These are phyloP conservation scores for Penicillium hesseltinei DNA, from an alignment of 2,329 filamentous ascomycete species.

Conservation along the genomic window DNA sequence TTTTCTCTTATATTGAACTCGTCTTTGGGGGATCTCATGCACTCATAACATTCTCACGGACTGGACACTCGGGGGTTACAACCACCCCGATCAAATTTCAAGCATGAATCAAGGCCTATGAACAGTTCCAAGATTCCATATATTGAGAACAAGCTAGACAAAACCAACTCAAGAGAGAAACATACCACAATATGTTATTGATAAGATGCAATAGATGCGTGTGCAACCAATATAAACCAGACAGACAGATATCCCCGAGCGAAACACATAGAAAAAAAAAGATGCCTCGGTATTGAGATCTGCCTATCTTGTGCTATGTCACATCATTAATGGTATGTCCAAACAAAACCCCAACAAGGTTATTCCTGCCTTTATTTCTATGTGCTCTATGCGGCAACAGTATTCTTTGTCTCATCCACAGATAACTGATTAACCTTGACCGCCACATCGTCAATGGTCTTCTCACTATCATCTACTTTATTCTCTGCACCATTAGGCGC, in stretches of 20 bases:
- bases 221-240: background rate
- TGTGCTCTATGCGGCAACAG: constrained; percentile 5
- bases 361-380: constrained; percentile 5
- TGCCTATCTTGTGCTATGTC: constrained; percentile 1
- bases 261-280: background rate
- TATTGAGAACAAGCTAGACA: constrained; percentile 3
- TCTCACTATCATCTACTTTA: constrained; percentile 3
- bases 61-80: background rate
- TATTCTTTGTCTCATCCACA: background rate
- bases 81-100: background rate
- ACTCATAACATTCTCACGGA: background rate
- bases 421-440: constrained; percentile 3
- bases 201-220: background rate
- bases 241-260: background rate
- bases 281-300: constrained; percentile 1
- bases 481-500: background rate
- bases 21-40: background rate
- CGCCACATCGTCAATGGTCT: constrained; percentile 4
- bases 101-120: background rate
- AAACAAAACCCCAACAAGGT: background rate
- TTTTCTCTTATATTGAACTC: background rate
- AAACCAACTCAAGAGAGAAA: constrained; percentile 7
- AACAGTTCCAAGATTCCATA: background rate
- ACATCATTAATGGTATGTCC: background rate
- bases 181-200: background rate